These are phyloP conservation scores for Leptomonas pyrrhocoris DNA, from an alignment of 208 protist genomes.

Conservation along the genomic window DNA sequence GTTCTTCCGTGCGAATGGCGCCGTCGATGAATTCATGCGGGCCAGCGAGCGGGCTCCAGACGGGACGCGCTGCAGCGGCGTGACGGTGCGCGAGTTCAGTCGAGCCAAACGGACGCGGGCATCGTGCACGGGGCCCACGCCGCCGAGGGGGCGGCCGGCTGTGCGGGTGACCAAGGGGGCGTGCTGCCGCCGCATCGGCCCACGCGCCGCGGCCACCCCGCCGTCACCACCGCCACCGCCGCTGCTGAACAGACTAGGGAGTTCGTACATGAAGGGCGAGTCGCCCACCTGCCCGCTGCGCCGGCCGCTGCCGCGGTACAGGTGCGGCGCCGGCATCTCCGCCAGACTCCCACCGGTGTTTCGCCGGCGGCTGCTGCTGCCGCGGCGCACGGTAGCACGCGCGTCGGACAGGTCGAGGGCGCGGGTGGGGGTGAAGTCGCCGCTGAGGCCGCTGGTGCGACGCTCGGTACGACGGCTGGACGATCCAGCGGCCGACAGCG, in stretches of 20 bases:
- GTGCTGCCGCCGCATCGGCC: constrained; percentile 23
- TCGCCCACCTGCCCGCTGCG: constrained; percentile 27
- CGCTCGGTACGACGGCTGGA: constrained; percentile 7
- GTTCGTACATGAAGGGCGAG: constrained; percentile 13
- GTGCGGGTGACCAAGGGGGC: constrained; percentile 34
- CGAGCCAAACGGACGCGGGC: constrained; percentile 11
- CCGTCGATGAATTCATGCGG: constrained; percentile 20
- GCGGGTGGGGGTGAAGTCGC: constrained; percentile 31
- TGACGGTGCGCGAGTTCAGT: constrained; percentile 18
- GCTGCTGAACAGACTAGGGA: constrained; percentile 17
- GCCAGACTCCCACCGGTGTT: constrained; percentile 23
- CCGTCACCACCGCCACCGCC: neutral
- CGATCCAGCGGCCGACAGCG: constrained; percentile 18
- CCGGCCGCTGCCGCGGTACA: constrained; percentile 21
- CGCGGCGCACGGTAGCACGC: constrained; percentile 20
- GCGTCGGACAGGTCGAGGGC: constrained; percentile 30
- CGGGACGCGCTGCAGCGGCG: constrained; percentile 22
- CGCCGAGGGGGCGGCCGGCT: constrained; percentile 40
- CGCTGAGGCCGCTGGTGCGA: constrained; percentile 19
- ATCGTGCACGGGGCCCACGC: neutral
- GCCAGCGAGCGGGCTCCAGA: constrained; percentile 11
- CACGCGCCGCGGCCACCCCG: neutral
- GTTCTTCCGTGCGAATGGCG: neutral
- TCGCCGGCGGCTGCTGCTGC: constrained; percentile 24
- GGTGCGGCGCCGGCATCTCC: constrained; percentile 36